Percentiles rank a stretch among this genome's conserved stretches.
Conservation (phyloP, 2,329 filamentous ascomycete species). For the Nothomitra cinnamomea region DNA sequence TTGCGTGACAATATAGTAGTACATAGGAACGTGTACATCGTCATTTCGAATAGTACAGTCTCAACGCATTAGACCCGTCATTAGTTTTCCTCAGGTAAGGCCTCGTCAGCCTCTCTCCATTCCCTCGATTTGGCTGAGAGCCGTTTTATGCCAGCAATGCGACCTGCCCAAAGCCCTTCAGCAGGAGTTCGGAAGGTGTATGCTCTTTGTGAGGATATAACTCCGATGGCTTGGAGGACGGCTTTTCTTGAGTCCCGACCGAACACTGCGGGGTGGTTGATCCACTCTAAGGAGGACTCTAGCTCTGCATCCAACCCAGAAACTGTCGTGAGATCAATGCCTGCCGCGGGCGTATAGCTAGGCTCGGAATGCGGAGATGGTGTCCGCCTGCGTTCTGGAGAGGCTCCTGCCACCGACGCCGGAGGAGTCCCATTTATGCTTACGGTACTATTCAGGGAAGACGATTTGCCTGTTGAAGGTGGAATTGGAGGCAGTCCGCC, state of each 20-base stretch:
- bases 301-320: conserved; percentile 79
- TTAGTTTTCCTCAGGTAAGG: conserved; percentile 34
- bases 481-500: conserved; percentile 83
- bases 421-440: conserved; percentile 11
- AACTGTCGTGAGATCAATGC: conserved; percentile 74
- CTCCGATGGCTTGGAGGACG: conserved; percentile 87
- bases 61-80: neutral
- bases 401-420: conserved; percentile 14
- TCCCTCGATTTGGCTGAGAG: conserved; percentile 73
- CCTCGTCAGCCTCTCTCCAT: conserved; percentile 78
- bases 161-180: conserved; percentile 74
- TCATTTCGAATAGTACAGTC: neutral
- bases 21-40: neutral
- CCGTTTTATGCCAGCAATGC: conserved; percentile 64
- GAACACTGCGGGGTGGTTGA: conserved; percentile 90
- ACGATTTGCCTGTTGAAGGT: conserved; percentile 34
- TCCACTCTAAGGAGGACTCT: conserved; percentile 87
- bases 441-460: conserved; percentile 2
- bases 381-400: conserved; percentile 21
- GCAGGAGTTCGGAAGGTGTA: conserved; percentile 86
- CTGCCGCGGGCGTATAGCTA: conserved; percentile 43
- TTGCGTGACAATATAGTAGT: conserved; percentile 1
- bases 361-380: conserved; percentile 27
- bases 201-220: conserved; percentile 84
- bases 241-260: conserved; percentile 87